Percentiles rank a stretch among this genome's conserved stretches.
These are phyloP conservation scores for Phaeotremella fagi DNA, from an alignment of 768 basidiomycete species.

Conservation along the genomic window DNA sequence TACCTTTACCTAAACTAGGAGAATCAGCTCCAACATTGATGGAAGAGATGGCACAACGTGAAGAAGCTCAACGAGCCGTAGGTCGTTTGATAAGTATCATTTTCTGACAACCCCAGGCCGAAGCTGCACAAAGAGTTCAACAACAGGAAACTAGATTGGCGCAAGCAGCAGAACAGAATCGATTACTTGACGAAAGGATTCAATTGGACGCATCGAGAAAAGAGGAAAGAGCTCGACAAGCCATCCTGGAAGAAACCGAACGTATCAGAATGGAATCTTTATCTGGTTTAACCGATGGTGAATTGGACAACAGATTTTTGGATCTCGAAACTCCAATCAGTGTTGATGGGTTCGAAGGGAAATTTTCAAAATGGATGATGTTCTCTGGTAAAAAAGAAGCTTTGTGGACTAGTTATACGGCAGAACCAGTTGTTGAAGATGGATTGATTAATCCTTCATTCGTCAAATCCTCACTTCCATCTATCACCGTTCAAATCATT, in stretches of 20 bases:
- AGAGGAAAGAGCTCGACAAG: conserved; percentile 22
- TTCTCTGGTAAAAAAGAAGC: conserved; percentile 34
- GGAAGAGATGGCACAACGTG: conserved; percentile 43
- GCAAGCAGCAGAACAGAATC: conserved; percentile 28
- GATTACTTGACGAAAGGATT: conserved; percentile 30
- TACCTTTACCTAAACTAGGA: conserved; percentile 29
- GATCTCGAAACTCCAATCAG: conserved; percentile 24
- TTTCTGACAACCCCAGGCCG: conserved; percentile 16
- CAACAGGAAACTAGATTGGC: conserved; percentile 15
- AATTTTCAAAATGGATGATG: conserved; percentile 25
- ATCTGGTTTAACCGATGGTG: conserved; percentile 28
- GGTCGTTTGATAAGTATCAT: not conserved
- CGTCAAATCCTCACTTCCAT: conserved; percentile 23
- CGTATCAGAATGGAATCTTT: conserved; percentile 19
- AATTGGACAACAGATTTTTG: conserved; percentile 27
- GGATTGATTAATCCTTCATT: conserved; percentile 10
- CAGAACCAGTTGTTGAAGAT: conserved; percentile 24
- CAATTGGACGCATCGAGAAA: conserved; percentile 27
- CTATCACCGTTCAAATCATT: conserved; percentile 32
- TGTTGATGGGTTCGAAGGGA: conserved; percentile 29
- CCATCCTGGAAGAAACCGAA: conserved; percentile 21
- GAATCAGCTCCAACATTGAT: conserved; percentile 36
- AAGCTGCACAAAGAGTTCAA: conserved; percentile 18
- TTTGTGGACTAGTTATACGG: conserved; percentile 40
- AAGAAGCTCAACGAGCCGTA: conserved; percentile 39